A percentile compares a stretch with the other conserved stretches of the same genome.
phyloP scores from a whole-genome alignment of 768 basidiomycete genomes.

The Rhizopogon vulgaris region DNA sequence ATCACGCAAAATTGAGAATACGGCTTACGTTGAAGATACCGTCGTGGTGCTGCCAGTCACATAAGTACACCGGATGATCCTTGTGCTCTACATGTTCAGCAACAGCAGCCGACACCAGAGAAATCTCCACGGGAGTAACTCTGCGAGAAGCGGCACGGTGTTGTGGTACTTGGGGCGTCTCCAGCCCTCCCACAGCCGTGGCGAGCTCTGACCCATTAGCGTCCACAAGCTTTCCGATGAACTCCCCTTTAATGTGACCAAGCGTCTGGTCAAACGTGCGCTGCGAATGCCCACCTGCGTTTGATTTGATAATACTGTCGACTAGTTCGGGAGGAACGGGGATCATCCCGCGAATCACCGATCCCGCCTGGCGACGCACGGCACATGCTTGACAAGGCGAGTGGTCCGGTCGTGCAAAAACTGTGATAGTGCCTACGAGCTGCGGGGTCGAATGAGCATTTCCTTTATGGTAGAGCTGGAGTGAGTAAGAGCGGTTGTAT shows the following conservation, averaged over 20 bases:
- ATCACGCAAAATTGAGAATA: neutral
- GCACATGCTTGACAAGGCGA: constrained; percentile 22
- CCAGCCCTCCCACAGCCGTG: constrained; percentile 11
- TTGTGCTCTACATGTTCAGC: constrained; percentile 12
- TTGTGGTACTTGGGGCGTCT: neutral
- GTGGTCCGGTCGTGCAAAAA: constrained; percentile 18
- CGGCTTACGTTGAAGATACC: constrained; percentile 16
- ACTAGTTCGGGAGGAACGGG: constrained; percentile 15
- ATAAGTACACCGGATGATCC: constrained; percentile 13
- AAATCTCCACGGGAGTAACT: constrained; percentile 16
- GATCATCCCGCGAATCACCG: constrained; percentile 21
- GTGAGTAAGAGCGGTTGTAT: constrained; percentile 16
- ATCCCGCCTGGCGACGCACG: constrained; percentile 9
- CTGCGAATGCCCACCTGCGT: neutral
- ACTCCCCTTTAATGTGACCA: constrained; percentile 9
- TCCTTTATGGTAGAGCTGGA: constrained; percentile 14
- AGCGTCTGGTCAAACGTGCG: constrained; percentile 10
- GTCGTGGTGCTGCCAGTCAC: constrained; percentile 17
- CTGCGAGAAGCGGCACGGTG: constrained; percentile 1
- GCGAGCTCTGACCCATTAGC: constrained; percentile 10
- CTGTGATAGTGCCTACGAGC: constrained; percentile 16
- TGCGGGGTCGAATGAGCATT: constrained; percentile 1
- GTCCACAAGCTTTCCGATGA: constrained; percentile 14
- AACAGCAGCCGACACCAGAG: constrained; percentile 17
- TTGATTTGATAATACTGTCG: constrained; percentile 14